Evolutionary conservation across 2,329 filamentous ascomycete genomes (phyloP), one percentile per base, ranked within the genome.

Genomic region (Eutypella sp.): DNA sequence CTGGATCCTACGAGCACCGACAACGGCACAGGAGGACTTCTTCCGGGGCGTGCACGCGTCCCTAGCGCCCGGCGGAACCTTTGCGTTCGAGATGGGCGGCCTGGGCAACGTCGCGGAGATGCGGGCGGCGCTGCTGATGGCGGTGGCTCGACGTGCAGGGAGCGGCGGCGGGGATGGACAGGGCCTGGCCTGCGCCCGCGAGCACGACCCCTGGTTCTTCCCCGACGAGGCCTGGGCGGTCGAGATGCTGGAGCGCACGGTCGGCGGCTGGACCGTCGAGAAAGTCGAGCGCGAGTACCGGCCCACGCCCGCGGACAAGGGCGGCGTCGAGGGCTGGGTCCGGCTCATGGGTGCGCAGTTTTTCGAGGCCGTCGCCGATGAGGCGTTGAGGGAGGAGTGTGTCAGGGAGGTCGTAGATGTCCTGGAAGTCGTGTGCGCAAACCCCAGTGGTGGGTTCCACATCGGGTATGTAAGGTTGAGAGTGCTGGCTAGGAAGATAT

Each of bases 21-120:
- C 59, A 1, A 53, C 57, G 0, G 73, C 72, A 1, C 72, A 79
- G 9, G 52, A 62, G 3, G 56, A 61, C 23, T 78, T 84, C 61
- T 82, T 87, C 56, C 53, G 57, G 7, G 75, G 70, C 33, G 71
- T 81, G 3, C 65, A 74, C 49, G 64, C 64, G 8, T 68, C 75
- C 1, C 71, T 88, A 2, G 71, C 67, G 27, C 74, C 77, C 0
- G 74, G 73, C 10, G 84, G 81, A 2, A 57, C 55, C 0, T 82
- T 88, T 47, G 74, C 77, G 9, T 86, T 88, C 55, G 85, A 89
- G 63, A 84, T 84, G 79, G 84, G 85, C 43, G 84, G 84, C 0
- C 73, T 82, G 41, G 85, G 85, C 18, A 87, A 88, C 62, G 73
- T 85, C 1, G 67, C 71, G 1, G 84, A 87, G 63, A 75, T 85